Base-by-base conservation (phyloP, 1,139 yeast genomes). In the Sugiyamaella neomexicana region DNA sequence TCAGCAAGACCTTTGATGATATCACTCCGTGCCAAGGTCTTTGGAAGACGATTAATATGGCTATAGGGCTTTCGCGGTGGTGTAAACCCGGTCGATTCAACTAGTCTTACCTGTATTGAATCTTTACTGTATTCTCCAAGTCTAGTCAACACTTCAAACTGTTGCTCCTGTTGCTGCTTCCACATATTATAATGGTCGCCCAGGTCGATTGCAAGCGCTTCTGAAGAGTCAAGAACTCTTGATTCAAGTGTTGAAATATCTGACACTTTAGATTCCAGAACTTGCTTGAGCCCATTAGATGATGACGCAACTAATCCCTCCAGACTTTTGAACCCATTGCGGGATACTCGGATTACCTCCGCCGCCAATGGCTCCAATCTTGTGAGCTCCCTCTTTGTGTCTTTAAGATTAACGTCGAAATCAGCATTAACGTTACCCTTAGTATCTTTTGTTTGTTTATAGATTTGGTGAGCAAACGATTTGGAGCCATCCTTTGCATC, bases 391-490 rank as follows among this genome's bases (percentile, higher is more conserved):
- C 3, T 5, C 25, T 45, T 23, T 5, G 32, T 6, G 5, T 36
- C 41, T 17, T 36, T 25, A 16, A 45, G 17, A 15, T 45, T 36
- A 12, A n/a, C n/a, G 2, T 37, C 16, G 2, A 45, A 36, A 36
- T 45, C 42, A n/a, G 23, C 15, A 13, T 12, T 36, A 23, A 45
- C 23, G 25, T 13, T 23, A 8, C 27, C 32, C 13, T 45, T 45
- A 6, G 36, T 45, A 8, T 45, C 49, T 10, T 45, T 45, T 15
- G 40, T 45, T n/a, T 45, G 49, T 15, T 27, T 16, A 27, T 45
- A 45, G 7, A 45, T 45, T 7, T 36, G 49, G 20, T 45, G 49
- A n/a, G 49, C 49, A 27, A 45, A 45, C 8, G 49, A 34, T 45
- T 45, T 45, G 10, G 34, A 25, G 17, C 49, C 36, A 13, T 45